Evolutionary conservation across 257 asterid species (phyloP), one percentile per base, ranked within the genome.

Genomic region (Galeopsis tetrahit): DNA sequence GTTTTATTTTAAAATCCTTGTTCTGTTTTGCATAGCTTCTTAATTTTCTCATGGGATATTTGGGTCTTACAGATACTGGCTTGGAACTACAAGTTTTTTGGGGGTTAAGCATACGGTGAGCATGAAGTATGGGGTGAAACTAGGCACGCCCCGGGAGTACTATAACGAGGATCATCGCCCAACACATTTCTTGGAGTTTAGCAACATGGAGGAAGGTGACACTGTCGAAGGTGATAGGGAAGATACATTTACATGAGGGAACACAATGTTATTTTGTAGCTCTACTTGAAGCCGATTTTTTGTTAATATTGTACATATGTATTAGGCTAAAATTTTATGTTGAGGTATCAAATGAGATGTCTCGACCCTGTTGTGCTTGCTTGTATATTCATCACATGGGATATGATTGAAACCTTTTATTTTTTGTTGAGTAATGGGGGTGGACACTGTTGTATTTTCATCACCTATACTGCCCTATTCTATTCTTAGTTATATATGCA

Each of bases 21-120:
- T 61, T 49, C 3, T 3, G 6, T 49, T 4, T 4, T 56, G 38
- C 48, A 13, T 44, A 3, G 46, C 68, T 21, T 39, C 43, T 34
- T 21, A 21, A 21, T 21, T 11, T 33, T 71, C 31, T 49, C 1
- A 8, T 2, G 4, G 55, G 59, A 34, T 13, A 9, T 49, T 52
- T 32, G 70, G 53, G 11, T 1, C 46, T 49, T 43, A 11, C 87
- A 94, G 99, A 70, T 92, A n/a, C 99, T 98, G 0, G 99, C 97
- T 3, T 95, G 99, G 98, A 95, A 95, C 79, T 95, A 88, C 85
- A 95, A 95, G 52, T 95, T 95, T 95, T 65, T 90, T 92, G 97
- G 99, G 98, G 1, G 98, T 92, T 82, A 95, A 90, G 76, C 98
- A 92, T 59, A 88, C 97, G 0, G 86, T 59, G 3, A 83, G 95